Base-by-base conservation (phyloP, 2,329 filamentous ascomycete species). In the Pseudogymnoascus sp. region DNA sequence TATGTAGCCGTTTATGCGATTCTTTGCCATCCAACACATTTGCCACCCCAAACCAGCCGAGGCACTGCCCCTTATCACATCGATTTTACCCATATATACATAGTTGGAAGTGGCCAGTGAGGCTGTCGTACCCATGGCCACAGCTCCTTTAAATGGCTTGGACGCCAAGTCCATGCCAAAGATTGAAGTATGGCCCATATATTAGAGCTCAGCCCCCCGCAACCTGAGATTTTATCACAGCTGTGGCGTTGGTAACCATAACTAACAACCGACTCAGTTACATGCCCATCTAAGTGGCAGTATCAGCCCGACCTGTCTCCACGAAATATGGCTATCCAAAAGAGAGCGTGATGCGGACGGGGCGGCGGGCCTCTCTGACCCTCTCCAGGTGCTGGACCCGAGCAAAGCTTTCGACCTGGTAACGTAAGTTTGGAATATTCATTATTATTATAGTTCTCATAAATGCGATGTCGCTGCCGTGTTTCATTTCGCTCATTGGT, bases 221-320 rank as follows among this genome's bases (percentile, higher is more conserved):
- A 60, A 16, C 38, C 31, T 62, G 61, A 6, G 62, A 33, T 23
- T 10, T 53, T 31, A 40, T 18, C 31, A 47, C 35, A 10, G 38
- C 5, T 53, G 21, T 59, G 23, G 53, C 40, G 23, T 53, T 64
- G 65, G 35, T 37, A 21, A 42, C 67, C 65, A 61, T 66, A 64
- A 68, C 66, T 66, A 60, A 66, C 63, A 42, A 10, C 42, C 65
- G 59, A 50, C 10, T 56, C 67, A 92, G 87, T 82, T 93, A 62
- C 90, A 94, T 70, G 90, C 90, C 66, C 90, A 94, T 74, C 80
- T 94, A 50, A 90, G 85, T 42, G 90, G 90, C 62, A 91, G 88
- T 73, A 90, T 94, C 73, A 88, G 84, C 71, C 84, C 87, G 33
- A 77, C 84, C 69, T 87, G 84, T 65, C 83, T 94, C 1, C 89